A percentile compares a stretch with the other conserved stretches of the same genome.
phyloP scores from a whole-genome alignment of 2,329 filamentous ascomycete species.

The Aspergillus glaucus region DNA sequence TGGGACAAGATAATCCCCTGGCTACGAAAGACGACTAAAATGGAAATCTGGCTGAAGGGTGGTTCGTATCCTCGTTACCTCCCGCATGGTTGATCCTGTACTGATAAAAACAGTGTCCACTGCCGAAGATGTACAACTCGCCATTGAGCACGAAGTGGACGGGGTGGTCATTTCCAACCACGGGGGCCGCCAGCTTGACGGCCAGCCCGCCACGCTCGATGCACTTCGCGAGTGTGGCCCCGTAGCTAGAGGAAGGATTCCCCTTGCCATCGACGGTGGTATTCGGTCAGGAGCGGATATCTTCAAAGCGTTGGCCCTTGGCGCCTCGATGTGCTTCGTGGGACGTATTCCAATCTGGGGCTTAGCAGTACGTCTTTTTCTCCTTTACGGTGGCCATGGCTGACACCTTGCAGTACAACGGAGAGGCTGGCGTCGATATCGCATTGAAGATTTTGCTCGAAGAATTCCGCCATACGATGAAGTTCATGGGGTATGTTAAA shows the following conservation, averaged over 20 bases:
- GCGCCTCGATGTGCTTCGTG: constrained; percentile 17
- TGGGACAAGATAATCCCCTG: constrained; percentile 46
- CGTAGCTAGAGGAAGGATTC: constrained; percentile 20
- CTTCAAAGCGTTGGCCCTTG: constrained; percentile 24
- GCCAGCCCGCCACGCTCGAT: constrained; percentile 26
- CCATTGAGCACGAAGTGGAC: constrained; percentile 23
- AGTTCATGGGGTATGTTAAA: constrained; percentile 13
- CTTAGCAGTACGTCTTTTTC: constrained; percentile 16
- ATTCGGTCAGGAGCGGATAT: constrained; percentile 22
- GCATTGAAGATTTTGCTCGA: constrained; percentile 17
- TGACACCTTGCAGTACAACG: constrained; percentile 13
- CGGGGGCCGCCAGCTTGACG: constrained; percentile 27
- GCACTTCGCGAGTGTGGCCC: constrained; percentile 17
- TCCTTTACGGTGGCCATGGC: neutral
- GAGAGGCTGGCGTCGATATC: constrained; percentile 19
- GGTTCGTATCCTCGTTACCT: constrained; percentile 11
- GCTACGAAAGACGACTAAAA: constrained; percentile 39
- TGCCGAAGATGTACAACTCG: constrained; percentile 22
- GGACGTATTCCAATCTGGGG: constrained; percentile 24
- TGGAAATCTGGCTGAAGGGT: constrained; percentile 29
- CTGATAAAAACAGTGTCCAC: constrained; percentile 8
- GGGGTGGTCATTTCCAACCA: constrained; percentile 30
- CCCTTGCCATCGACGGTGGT: constrained; percentile 19
- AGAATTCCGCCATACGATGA: constrained; percentile 19
- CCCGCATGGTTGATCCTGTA: neutral